Conservation (phyloP, 2,329 filamentous ascomycete species). For the Pyrenochaeta sp. region DNA sequence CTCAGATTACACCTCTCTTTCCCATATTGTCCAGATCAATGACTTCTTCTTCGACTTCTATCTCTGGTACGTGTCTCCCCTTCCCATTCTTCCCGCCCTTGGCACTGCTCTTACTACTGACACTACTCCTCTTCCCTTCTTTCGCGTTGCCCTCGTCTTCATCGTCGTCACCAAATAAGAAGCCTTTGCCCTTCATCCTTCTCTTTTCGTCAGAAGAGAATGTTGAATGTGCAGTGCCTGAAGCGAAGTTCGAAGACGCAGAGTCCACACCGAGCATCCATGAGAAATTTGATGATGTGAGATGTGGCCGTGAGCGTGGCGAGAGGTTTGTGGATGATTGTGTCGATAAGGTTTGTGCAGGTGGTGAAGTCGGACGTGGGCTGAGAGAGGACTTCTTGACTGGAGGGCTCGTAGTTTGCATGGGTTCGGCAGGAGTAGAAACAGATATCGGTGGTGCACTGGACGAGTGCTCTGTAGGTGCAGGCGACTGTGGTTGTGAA, state of each 20-base stretch:
- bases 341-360: constrained; percentile 9
- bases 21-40: constrained; percentile 48
- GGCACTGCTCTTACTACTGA: constrained; percentile 22
- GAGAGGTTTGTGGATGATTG: constrained; percentile 37
- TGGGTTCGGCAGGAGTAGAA: constrained; percentile 8
- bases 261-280: constrained; percentile 72
- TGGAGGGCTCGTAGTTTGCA: constrained; percentile 4
- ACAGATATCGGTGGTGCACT: constrained; percentile 31
- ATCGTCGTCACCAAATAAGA: constrained; percentile 53
- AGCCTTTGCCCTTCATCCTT: constrained; percentile 48
- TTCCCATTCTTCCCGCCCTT: constrained; percentile 29
- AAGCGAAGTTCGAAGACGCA: constrained; percentile 43
- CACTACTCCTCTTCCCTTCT: constrained; percentile 31
- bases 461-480: constrained; percentile 25
- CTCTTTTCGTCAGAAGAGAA: constrained; percentile 48
- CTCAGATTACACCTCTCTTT: constrained; percentile 38
- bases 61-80: constrained; percentile 31
- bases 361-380: constrained; percentile 28
- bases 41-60: constrained; percentile 46
- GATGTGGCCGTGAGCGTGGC: constrained; percentile 65
- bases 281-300: constrained; percentile 79
- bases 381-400: constrained; percentile 11
- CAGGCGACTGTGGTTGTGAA: constrained; percentile 23
- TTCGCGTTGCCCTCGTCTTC: constrained; percentile 34
- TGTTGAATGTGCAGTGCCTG: constrained; percentile 42